phyloP scores from a whole-genome alignment of 306 rosid genomes.

The Quercus variabilis region DNA sequence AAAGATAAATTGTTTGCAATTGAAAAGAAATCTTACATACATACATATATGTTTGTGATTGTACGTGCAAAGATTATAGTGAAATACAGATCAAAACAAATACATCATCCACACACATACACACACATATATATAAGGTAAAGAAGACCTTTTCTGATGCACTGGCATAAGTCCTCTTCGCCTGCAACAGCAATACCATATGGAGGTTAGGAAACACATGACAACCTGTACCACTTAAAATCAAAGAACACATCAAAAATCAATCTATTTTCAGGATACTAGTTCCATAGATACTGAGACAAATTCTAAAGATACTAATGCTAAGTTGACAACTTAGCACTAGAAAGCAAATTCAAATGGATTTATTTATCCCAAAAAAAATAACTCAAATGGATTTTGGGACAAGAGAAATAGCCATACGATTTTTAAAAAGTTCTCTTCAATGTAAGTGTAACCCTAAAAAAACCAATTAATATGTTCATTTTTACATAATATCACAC shows the following conservation, averaged over 20 bases:
- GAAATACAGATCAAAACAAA: slow-evolving; percentile 7
- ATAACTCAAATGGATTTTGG: background rate
- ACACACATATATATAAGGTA: background rate
- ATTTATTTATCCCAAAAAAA: background rate
- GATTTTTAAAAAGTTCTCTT: background rate
- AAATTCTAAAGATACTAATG: background rate
- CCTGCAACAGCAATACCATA: slow-evolving; percentile 34
- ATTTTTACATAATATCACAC: no score
- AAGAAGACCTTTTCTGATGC: slow-evolving; percentile 48
- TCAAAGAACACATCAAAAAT: slow-evolving; percentile 1
- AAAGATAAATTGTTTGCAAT: background rate
- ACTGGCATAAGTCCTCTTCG: slow-evolving; percentile 35
- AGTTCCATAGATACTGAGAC: background rate
- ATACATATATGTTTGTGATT: background rate
- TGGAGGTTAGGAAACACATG: background rate
- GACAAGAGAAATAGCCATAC: background rate
- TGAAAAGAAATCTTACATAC: background rate
- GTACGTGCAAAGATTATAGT: background rate
- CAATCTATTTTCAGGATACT: background rate
- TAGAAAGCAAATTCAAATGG: background rate
- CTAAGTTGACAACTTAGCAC: background rate
- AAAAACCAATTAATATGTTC: no score
- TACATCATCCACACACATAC: background rate
- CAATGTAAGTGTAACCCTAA: background rate
- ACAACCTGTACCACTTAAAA: slow-evolving; percentile 13